Conservation (phyloP, 2,329 filamentous ascomycete species). For the Trichoderma guizhouense region DNA sequence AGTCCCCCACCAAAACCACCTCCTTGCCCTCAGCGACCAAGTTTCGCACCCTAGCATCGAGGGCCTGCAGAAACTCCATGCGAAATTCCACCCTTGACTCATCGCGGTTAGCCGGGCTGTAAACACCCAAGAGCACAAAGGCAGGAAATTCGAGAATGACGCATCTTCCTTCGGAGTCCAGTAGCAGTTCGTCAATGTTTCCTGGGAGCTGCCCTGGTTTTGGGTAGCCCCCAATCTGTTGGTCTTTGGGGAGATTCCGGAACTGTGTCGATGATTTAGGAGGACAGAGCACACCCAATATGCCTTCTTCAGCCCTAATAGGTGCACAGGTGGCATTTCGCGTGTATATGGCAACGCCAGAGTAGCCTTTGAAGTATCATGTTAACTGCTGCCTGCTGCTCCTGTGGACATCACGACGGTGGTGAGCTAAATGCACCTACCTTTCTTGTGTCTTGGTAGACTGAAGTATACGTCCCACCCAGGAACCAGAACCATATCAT, state of each 20-base stretch:
- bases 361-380: slow-evolving; percentile 61
- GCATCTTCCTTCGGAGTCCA: slow-evolving; percentile 91
- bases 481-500: slow-evolving; percentile 93
- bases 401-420: not conserved
- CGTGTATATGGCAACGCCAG: slow-evolving; percentile 92
- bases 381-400: not conserved
- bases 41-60: slow-evolving; percentile 84
- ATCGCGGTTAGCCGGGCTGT: slow-evolving; percentile 86
- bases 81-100: slow-evolving; percentile 81
- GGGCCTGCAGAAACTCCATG: slow-evolving; percentile 70
- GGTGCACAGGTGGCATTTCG: slow-evolving; percentile 81
- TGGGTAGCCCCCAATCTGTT: slow-evolving; percentile 89
- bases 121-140: slow-evolving; percentile 89
- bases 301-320: slow-evolving; percentile 88
- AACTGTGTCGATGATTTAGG: slow-evolving; percentile 70
- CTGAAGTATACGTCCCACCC: slow-evolving; percentile 98
- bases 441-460: slow-evolving; percentile 89
- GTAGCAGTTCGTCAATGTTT: slow-evolving; percentile 61
- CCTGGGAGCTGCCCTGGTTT: slow-evolving; percentile 62
- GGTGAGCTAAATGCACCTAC: slow-evolving; percentile 39
- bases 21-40: slow-evolving; percentile 75
- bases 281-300: slow-evolving; percentile 74
- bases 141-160: slow-evolving; percentile 90
- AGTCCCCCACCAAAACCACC: slow-evolving; percentile 80
- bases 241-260: slow-evolving; percentile 66